These are phyloP conservation scores for Candida krabiensis DNA, from an alignment of 805 yeast genomes.

Conservation along the genomic window DNA sequence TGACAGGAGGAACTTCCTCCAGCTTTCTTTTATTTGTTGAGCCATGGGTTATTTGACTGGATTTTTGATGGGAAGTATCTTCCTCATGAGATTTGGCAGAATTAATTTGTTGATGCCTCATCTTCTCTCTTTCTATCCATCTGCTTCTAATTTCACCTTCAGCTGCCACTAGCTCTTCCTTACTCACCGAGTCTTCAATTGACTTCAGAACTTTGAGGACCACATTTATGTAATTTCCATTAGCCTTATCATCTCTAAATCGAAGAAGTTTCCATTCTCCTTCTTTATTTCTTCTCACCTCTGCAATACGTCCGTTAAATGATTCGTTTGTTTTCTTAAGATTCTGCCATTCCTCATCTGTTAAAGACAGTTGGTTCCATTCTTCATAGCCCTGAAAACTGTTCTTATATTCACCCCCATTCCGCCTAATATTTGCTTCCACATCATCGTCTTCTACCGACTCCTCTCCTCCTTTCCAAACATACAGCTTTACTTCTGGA, in stretches of 20 bases:
- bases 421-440: constrained; percentile 35
- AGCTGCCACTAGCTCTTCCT: constrained; percentile 67
- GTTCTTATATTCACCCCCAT: constrained; percentile 33
- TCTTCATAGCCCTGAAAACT: constrained; percentile 52
- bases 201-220: constrained; percentile 82
- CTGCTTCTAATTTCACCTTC: constrained; percentile 54
- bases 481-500: constrained; percentile 66
- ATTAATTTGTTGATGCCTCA: constrained; percentile 20
- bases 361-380: constrained; percentile 62
- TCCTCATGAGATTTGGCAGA: constrained; percentile 20
- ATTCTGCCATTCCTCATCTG: constrained; percentile 78
- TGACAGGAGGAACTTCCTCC: constrained; percentile 1
- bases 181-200: constrained; percentile 81
- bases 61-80: constrained; percentile 15
- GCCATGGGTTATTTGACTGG: no score
- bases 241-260: constrained; percentile 88
- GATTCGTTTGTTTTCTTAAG: constrained; percentile 74
- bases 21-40: constrained; percentile 12
- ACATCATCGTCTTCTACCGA: constrained; percentile 32
- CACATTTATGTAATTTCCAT: constrained; percentile 81
- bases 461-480: constrained; percentile 68
- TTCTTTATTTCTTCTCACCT: constrained; percentile 66
- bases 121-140: constrained; percentile 61
- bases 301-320: constrained; percentile 84
- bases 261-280: constrained; percentile 83